A percentile compares a stretch with the other conserved stretches of the same genome.
phyloP scores from a whole-genome alignment of 75 land plant genomes.

The Adiantum capillusveneris region DNA sequence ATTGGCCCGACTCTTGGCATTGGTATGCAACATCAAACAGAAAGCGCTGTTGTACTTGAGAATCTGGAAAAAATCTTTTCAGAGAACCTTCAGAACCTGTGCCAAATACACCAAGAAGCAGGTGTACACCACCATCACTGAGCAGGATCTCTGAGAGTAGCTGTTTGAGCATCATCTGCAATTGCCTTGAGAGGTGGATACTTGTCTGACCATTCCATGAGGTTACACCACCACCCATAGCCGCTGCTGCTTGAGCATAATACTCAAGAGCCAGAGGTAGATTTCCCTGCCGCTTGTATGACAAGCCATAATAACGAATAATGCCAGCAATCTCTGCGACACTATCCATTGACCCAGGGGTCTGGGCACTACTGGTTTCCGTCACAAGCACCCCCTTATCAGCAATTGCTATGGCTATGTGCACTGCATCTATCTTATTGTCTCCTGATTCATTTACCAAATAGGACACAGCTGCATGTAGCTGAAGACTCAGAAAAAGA shows the following conservation, averaged over 20 bases:
- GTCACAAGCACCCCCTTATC: slow-evolving; percentile 74
- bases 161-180: slow-evolving; percentile 76
- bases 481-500: slow-evolving; percentile 82
- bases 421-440: slow-evolving; percentile 81
- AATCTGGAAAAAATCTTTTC: slow-evolving; percentile 59
- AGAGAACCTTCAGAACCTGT: slow-evolving; percentile 81
- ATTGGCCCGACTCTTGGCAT: slow-evolving; percentile 79
- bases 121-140: slow-evolving; percentile 74
- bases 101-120: slow-evolving; percentile 82
- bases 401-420: slow-evolving; percentile 70
- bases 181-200: slow-evolving; percentile 73
- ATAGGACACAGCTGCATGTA: slow-evolving; percentile 63
- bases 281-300: slow-evolving; percentile 59
- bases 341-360: slow-evolving; percentile 75
- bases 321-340: slow-evolving; percentile 70
- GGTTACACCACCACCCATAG: slow-evolving; percentile 83
- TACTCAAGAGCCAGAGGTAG: slow-evolving; percentile 74
- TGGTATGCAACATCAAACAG: slow-evolving; percentile 86
- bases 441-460: slow-evolving; percentile 64
- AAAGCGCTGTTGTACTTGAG: slow-evolving; percentile 46
- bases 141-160: slow-evolving; percentile 74
- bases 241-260: slow-evolving; percentile 93
- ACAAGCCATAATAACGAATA: slow-evolving; percentile 73
- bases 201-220: slow-evolving; percentile 70
- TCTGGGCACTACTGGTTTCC: slow-evolving; percentile 43